Evolutionary conservation across 305 asterid genomes (phyloP).

Genomic region (Rubia peregrina): DNA sequence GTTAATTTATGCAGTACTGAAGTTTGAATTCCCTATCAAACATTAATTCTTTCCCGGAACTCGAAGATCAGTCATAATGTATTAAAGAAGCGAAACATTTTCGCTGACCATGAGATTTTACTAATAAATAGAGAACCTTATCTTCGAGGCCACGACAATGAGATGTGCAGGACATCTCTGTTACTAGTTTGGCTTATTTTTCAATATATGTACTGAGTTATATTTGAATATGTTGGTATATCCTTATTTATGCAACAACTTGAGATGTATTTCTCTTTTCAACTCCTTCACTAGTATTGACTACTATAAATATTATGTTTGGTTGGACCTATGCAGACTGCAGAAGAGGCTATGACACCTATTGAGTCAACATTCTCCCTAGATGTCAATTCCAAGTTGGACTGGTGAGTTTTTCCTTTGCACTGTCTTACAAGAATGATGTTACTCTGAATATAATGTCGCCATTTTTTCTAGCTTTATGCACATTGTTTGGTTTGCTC

Average conservation of each 20-base stretch:
- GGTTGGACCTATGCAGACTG: conserved; percentile 51
- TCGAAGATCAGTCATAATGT: not conserved
- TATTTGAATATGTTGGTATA: not conserved
- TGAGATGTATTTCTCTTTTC: not conserved
- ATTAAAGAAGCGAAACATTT: not conserved
- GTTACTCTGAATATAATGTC: not conserved
- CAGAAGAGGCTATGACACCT: conserved; percentile 97
- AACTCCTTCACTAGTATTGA: not conserved
- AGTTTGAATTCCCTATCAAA: not conserved
- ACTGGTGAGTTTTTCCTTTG: conserved; percentile 61
- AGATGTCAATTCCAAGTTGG: conserved; percentile 74
- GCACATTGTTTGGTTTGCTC: not conserved
- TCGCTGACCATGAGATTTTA: not conserved
- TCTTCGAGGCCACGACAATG: not conserved
- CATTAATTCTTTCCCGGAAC: not conserved
- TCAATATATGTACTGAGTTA: not conserved
- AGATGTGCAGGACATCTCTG: not conserved
- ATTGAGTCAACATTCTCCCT: conserved; percentile 93
- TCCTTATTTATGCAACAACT: not conserved
- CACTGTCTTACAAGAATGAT: not conserved
- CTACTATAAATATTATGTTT: conserved; percentile 3
- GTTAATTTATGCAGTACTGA: not conserved
- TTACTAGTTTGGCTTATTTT: not conserved
- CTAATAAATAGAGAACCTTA: not conserved
- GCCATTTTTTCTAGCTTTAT: not conserved